Evolutionary conservation across 768 basidiomycete genomes (phyloP), one percentile per base, ranked within the genome.

Genomic region (Leccinum rimulosum): DNA sequence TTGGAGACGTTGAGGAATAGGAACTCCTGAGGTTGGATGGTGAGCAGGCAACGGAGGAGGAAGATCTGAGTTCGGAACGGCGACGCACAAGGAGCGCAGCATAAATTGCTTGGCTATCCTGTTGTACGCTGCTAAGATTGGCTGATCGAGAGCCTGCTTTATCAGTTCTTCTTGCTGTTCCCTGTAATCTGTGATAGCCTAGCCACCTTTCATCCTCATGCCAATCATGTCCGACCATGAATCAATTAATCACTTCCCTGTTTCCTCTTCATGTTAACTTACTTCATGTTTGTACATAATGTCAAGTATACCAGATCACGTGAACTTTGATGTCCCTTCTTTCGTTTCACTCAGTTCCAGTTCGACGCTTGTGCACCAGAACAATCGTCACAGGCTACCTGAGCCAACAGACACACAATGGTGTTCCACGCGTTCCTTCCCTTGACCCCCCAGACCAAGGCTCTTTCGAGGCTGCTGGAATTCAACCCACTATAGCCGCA

Each of bases 11-110:
- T 50, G 80, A 82, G 52, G 81, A 83, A 79, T 82, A 82, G 81
- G 80, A 81, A 82, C 73, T 81, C 73, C 70, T 73, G 81, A 81
- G 80, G 81, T 78, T 81, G 79, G 76, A 70, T 67, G 68, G 68
- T 62, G 72, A 68, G 56, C 66, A 70, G 59, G 63, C 52, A 59
- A 68, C 65, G 62, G 69, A 53, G 33, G 65, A 59, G 56, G 74
- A 69, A 64, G 69, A 62, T 54, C 56, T 53, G 17, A 53, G 31
- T 54, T 52, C 61, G 47, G 64, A 61, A 59, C 66, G 58, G 57
- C 52, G 47, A 50, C 51, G 56, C 52, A 61, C 63, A 52, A 54
- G 40, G 31, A 54, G 49, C 58, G 40, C 49, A 31, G 47, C 52
- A 28, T 66, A 19, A 63, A 25, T 55, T 12, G 28, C 45, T 27